Evolutionary conservation across 768 basidiomycete species (phyloP).

Genomic region (Calocybe indica): DNA sequence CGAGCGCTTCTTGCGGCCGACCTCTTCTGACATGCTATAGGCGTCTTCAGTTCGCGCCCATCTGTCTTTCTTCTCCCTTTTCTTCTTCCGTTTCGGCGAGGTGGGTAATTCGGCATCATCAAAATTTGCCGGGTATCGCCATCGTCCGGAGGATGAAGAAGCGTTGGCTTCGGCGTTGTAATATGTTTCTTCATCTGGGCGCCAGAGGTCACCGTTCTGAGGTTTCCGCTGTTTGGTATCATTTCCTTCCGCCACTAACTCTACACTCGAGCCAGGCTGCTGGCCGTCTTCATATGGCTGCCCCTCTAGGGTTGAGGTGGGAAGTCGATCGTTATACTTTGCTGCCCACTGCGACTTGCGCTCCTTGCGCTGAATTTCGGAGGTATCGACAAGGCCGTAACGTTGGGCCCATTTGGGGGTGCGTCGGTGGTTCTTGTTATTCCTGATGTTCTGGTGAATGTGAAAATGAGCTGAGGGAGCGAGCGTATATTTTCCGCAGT

Average conservation of each 20-base stretch:
- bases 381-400: conserved; percentile 83
- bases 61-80: conserved; percentile 80
- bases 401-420: conserved; percentile 96
- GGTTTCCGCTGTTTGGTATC: conserved; percentile 24
- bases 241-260: conserved; percentile 29
- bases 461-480: no score
- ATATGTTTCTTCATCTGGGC: conserved; percentile 67
- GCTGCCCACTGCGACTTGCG: conserved; percentile 83
- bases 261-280: conserved; percentile 39
- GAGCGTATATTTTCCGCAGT: not conserved
- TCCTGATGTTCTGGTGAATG: conserved; percentile 75
- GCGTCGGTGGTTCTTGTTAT: conserved; percentile 87
- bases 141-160: conserved; percentile 45
- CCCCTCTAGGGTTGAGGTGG: conserved; percentile 62
- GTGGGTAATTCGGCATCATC: conserved; percentile 47
- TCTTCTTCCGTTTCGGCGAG: conserved; percentile 46
- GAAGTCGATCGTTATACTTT: conserved; percentile 79
- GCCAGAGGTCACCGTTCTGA: conserved; percentile 62
- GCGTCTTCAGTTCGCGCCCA: conserved; percentile 88
- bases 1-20: conserved; percentile 43
- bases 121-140: conserved; percentile 87
- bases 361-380: conserved; percentile 71
- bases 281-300: conserved; percentile 81
- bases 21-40: conserved; percentile 48
- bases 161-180: conserved; percentile 43